Base-by-base conservation (phyloP, 2,329 filamentous ascomycete species). In the Colletotrichum lupini region DNA sequence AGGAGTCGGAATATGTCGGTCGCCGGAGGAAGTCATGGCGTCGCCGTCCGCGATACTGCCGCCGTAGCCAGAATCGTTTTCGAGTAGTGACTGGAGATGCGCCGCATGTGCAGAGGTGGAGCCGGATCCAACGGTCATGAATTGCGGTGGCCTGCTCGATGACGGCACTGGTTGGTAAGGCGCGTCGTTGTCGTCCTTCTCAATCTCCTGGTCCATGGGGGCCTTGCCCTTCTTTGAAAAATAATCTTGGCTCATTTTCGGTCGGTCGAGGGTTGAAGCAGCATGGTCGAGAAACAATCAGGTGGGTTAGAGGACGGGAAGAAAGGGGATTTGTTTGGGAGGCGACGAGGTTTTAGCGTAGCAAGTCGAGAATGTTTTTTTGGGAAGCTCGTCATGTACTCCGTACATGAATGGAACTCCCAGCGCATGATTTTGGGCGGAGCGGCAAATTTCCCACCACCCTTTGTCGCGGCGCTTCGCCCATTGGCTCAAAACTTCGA, bases 41-140 rank as follows among this genome's bases (percentile, higher is more conserved):
- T 89, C 89, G 65, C 93, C 93, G 73, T 91, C 92, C 35, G 89
- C 86, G 62, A 93, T 87, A 81, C 94, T 98, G 57, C 93, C 93
- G 68, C 95, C 95, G 80, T 98, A 98, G 7, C 96, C 97, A 22
- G 96, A 98, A 81, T 99, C 97, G 71, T 91, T 87, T 74, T 97
- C 94, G 68, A 98, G 86, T 77, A 97, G 90, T 22, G 92, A 91
- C 82, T 97, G 94, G 52, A 98, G 87, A 68, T 92, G 92, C 35
- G 93, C 90, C 49, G 95, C 95, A 81, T 94, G 94, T 79, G 95
- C 92, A 24, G 95, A 95, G 26, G 93, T 92, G 67, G 92, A 92
- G 66, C 95, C 95, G 76, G 88, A 91, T 71, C 96, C 96, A 63
- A 98, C 94, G 5, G 94, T 97, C 92, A 97, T 94, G 83, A 95